Base-by-base conservation (phyloP, 768 basidiomycete genomes). In the Psilocybe azurescens region DNA sequence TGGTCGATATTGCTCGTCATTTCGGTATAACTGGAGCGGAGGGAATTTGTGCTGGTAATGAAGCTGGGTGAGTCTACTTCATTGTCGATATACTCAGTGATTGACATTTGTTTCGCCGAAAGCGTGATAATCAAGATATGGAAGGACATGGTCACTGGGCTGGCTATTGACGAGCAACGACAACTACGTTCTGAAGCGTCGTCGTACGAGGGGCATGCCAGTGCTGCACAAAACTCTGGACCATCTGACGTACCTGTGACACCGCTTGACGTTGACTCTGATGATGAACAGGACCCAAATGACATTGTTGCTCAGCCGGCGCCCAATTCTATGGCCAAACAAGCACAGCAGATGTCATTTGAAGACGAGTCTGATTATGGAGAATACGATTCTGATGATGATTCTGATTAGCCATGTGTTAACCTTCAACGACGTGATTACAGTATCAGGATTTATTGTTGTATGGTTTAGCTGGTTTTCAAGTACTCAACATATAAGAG, bases 31-130 rank as follows among this genome's bases (percentile, higher is more conserved):
- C 72, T 0, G 71, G 76, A 33, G 72, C 69, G n/a, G 59, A 70
- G 24, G 74, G 73, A 8, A 77, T 78, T 65, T 84, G 83, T 69
- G 83, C 83, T 8, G 84, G 83, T 0, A 83, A 85, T 53, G 84
- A 86, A 66, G 81, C 82, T 36, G 74, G 74, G 84, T 84, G 65
- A 69, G 83, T 70, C 8, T 14, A 65, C 44, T 55, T 51, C 13
- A 36, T 47, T 13, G 44, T 36, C 32, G 48, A 28, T 33, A 16
- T 38, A 32, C 3, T 29, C 20, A 16, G 5, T 32, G 20, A 32
- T 5, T 49, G 5, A 55, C 38, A 29, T 32, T 47, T 14, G 18
- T 30, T 47, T 48, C 29, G 11, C 59, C 36, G 3, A 46, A 14
- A 85, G 83, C 28, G 62, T 79, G 29, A 68, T 79, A 14, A 65